Evolutionary conservation across 179 eudicot genomes (phyloP), one percentile per base, ranked within the genome.

Genomic region (Drosera spatulata): DNA sequence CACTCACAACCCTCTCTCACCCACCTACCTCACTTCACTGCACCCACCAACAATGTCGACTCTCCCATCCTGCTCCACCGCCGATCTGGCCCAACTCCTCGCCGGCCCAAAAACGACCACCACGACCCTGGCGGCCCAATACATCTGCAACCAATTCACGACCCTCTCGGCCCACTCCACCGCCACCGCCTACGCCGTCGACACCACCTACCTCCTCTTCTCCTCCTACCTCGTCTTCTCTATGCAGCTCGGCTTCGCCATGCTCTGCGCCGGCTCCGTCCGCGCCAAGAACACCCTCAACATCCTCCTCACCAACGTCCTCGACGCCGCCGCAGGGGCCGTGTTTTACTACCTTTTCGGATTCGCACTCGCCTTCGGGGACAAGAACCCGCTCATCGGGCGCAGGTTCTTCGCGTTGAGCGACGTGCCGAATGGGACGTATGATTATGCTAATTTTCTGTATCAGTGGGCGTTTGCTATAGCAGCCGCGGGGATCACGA

Each of bases 151-250:
- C 22, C 69, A 60, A 10, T 64, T 73, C 61, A 41, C 68, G 47
- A 40, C 69, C 50, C 53, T 71, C 42, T 44, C 65, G 12, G 0
- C 58, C 7, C 45, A 55, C 7, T 60, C 67, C 39, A n/a, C 72
- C 45, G 49, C 66, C 54, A 67, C 71, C 7, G 37, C 59, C 6
- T 53, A 57, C 59, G 68, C 73, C 39, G 59, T 69, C 4, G 63
- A 69, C 59, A 38, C 59, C 13, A 69, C 68, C 49, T 73, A 73
- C 74, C 71, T 73, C 37, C 71, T 73, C 13, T 73, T 73, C 74
- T 73, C 77, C 10, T 70, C 74, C 59, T 69, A 76, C 63, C 52
- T 76, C 0, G 73, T 73, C 14, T 68, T 68, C 66, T 47, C 72
- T 5, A 68, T 68, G 72, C 72, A 68, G 39, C 61, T 68, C 10